Base-by-base conservation (phyloP, 176 grass and related monocot genomes). In the Poa pratensis region DNA sequence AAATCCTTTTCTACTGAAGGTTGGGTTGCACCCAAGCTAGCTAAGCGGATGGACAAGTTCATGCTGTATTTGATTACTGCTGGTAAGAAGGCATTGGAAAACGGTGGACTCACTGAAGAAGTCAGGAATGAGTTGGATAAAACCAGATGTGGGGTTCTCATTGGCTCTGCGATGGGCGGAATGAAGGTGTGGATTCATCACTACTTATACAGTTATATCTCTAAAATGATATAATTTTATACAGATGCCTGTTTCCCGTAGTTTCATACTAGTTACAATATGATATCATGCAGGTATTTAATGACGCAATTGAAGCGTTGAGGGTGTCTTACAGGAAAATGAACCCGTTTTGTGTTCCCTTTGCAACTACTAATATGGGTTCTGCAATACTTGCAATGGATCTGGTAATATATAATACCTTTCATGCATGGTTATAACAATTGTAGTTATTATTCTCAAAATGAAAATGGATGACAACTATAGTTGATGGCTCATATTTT, bases 321-420 rank as follows among this genome's bases (percentile, higher is more conserved):
- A 94, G 97, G 83, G 91, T 99, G 10, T 99, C 97, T 34, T 99
- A 99, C 88, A 99, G 84, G 91, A 99, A 99, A 85, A 92, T 99
- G 97, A 96, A 99, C 66, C 97, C 97, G 0, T 99, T 99, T 80
- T 99, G 97, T 91, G 91, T 99, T 73, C 97, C 97, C 27, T 99
- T 99, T 90, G 94, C 97, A 84, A 92, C 97, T 77, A 99, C 97
- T 57, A 99, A 99, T 78, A 99, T 99, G 97, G 97, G 97, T 11
- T 99, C 97, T 85, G 94, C 97, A 64, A 96, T 99, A 84, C 97
- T 99, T 89, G 97, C 94, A 77, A 99, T 99, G 90, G 97, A 99
- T 94, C 90, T 99, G 94, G 97, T 99, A 77, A 7, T 83, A 81
- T 69, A 77, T 46, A 40, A 75, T 35, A 3, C 18, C 13, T 82